Conservation (phyloP, 345 rosid species). For the Lumnitzera littorea region DNA sequence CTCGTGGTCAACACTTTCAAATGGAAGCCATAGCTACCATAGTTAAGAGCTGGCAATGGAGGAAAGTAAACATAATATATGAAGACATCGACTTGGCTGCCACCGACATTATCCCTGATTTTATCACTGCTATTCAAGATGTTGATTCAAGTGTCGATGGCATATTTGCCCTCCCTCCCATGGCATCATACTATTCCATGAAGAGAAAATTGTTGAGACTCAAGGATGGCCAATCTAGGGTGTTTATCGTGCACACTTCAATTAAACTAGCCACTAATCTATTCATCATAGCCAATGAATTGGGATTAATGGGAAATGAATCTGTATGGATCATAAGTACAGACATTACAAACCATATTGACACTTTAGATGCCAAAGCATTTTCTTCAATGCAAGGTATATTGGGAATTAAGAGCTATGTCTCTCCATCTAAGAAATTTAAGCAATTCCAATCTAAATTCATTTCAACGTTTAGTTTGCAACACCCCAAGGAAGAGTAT, state of each 20-base stretch:
- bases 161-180: slow-evolving; percentile 12
- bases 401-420: slow-evolving; percentile 16
- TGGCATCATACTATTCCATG: background rate
- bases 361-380: slow-evolving; percentile 5
- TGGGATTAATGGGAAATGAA: slow-evolving; percentile 18
- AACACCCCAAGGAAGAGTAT: slow-evolving; percentile 5
- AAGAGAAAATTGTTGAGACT: slow-evolving; percentile 10
- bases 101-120: slow-evolving; percentile 5
- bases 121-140: slow-evolving; percentile 13
- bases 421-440: background rate
- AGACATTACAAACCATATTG: slow-evolving; percentile 5
- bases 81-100: slow-evolving; percentile 16
- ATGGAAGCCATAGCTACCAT: slow-evolving; percentile 19
- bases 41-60: slow-evolving; percentile 19
- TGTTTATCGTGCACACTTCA: slow-evolving; percentile 21
- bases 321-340: slow-evolving; percentile 22
- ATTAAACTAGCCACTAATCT: background rate
- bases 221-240: slow-evolving; percentile 11
- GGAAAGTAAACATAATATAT: slow-evolving; percentile 21
- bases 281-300: slow-evolving; percentile 13
- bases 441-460: slow-evolving; percentile 10
- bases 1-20: slow-evolving; percentile 13
- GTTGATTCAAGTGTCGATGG: background rate
- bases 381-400: slow-evolving; percentile 22
- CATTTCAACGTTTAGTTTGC: background rate